A percentile compares a stretch with the other conserved stretches of the same genome.
phyloP scores from a whole-genome alignment of 768 basidiomycete genomes.

The Sarcodon sp. region DNA sequence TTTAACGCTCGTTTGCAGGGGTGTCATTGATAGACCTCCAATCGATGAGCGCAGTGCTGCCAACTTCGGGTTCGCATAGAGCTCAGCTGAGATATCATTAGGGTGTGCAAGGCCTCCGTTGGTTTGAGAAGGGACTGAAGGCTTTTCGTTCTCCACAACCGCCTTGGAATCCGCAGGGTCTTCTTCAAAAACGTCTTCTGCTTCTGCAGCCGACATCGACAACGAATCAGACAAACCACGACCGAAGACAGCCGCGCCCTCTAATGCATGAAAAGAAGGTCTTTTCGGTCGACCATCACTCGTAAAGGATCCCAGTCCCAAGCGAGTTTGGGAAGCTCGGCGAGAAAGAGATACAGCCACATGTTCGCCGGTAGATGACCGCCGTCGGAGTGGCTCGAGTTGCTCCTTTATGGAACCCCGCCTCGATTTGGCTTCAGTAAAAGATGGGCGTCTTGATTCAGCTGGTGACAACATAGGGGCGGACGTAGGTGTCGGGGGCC shows the following conservation, averaged over 20 bases:
- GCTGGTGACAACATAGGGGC: slow-evolving; percentile 31
- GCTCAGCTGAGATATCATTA: slow-evolving; percentile 29
- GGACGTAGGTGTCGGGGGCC: slow-evolving; percentile 43
- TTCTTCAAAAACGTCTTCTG: slow-evolving; percentile 27
- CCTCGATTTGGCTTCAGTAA: slow-evolving; percentile 8
- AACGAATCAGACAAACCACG: slow-evolving; percentile 25
- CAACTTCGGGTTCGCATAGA: slow-evolving; percentile 33
- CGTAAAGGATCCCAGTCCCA: not conserved
- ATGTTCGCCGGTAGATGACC: slow-evolving; percentile 1
- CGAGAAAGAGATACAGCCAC: too few relatives aligned
- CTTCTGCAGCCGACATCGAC: slow-evolving; percentile 42
- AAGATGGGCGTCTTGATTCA: slow-evolving; percentile 29
- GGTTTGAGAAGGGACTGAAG: slow-evolving; percentile 8
- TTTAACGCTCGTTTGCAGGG: slow-evolving; percentile 3
- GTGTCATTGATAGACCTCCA: slow-evolving; percentile 13
- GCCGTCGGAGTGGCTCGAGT: slow-evolving; percentile 3
- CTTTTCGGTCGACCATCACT: slow-evolving; percentile 2
- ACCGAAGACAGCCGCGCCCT: slow-evolving; percentile 13
- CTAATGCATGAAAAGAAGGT: slow-evolving; percentile 7
- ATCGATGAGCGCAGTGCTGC: slow-evolving; percentile 28
- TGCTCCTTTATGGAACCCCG: not conserved
- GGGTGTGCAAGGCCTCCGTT: slow-evolving; percentile 12
- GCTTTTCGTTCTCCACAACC: slow-evolving; percentile 6
- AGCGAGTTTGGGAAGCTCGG: not conserved
- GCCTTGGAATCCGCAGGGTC: slow-evolving; percentile 8